A percentile compares a stretch with the other conserved stretches of the same genome.
Evolutionary conservation across 306 rosid species (phyloP).

Genomic region (Rubus parviflorus): DNA sequence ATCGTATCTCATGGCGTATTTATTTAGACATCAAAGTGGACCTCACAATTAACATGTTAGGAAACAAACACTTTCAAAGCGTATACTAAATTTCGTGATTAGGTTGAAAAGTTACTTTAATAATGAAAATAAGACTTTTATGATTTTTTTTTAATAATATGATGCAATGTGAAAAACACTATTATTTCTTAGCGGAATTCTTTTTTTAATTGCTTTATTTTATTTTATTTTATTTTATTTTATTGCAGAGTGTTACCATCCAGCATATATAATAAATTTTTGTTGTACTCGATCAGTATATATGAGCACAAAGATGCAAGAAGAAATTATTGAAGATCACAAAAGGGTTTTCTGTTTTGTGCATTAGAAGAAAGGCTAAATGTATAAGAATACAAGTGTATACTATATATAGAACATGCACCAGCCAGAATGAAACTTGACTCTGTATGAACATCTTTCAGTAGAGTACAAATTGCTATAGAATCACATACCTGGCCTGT

Average conservation of each 20-base stretch:
- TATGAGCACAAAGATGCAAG: background rate
- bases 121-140: too few species aligned
- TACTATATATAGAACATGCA: constrained; percentile 14
- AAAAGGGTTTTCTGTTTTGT: background rate
- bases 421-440: constrained; percentile 27
- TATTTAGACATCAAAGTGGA: background rate
- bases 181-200: background rate
- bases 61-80: too few species aligned
- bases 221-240: background rate
- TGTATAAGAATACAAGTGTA: constrained; percentile 12
- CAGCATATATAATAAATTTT: background rate
- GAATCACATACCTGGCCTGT: constrained; percentile 1
- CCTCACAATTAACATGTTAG: too few species aligned
- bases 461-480: constrained; percentile 19
- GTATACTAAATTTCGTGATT: too few species aligned
- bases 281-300: background rate
- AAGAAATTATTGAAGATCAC: background rate
- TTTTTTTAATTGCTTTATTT: too few species aligned
- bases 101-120: too few species aligned
- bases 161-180: background rate
- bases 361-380: constrained; percentile 4
- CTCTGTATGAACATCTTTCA: constrained; percentile 9
- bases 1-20: too few species aligned
- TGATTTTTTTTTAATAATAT: background rate
- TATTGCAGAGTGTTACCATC: background rate